These are phyloP conservation scores for Boletus tylopilopsis DNA, from an alignment of 768 basidiomycete species.

Conservation along the genomic window DNA sequence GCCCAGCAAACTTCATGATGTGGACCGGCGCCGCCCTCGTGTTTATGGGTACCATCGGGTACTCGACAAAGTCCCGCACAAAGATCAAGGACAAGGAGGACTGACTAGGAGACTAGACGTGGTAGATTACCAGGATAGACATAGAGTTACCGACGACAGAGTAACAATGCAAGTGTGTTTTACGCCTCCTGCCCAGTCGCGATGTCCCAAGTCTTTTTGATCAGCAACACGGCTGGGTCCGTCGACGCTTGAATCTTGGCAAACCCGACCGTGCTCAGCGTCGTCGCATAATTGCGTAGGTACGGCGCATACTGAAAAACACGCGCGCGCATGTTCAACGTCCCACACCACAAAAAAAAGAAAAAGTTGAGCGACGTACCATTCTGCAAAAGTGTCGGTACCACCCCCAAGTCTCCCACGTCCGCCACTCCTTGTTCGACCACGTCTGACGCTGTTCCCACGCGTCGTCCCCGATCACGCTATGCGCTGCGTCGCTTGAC, in stretches of 20 bases:
- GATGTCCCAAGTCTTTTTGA: conserved; percentile 69
- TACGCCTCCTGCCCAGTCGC: conserved; percentile 57
- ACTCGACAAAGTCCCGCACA: conserved; percentile 39
- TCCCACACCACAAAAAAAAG: neutral
- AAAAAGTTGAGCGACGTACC: conserved; percentile 45
- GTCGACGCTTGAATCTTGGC: conserved; percentile 54
- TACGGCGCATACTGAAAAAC: conserved; percentile 69
- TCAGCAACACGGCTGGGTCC: conserved; percentile 53
- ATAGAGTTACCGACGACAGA: conserved; percentile 15
- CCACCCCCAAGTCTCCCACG: conserved; percentile 91
- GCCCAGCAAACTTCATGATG: conserved; percentile 44
- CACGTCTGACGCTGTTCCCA: conserved; percentile 72
- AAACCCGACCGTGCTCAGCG: conserved; percentile 67
- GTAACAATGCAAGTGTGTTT: neutral
- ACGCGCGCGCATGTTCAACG: neutral
- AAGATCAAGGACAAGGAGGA: conserved; percentile 25
- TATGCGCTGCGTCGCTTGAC: conserved; percentile 43
- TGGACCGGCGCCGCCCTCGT: conserved; percentile 70
- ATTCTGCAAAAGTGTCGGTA: conserved; percentile 82
- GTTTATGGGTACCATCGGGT: conserved; percentile 65
- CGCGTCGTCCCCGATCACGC: conserved; percentile 58
- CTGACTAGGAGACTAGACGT: neutral
- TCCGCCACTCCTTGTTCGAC: conserved; percentile 73
- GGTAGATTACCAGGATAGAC: conserved; percentile 13
- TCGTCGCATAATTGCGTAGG: conserved; percentile 68